Conservation (phyloP, 208 protist genomes). For the Naegleria fowleri region DNA sequence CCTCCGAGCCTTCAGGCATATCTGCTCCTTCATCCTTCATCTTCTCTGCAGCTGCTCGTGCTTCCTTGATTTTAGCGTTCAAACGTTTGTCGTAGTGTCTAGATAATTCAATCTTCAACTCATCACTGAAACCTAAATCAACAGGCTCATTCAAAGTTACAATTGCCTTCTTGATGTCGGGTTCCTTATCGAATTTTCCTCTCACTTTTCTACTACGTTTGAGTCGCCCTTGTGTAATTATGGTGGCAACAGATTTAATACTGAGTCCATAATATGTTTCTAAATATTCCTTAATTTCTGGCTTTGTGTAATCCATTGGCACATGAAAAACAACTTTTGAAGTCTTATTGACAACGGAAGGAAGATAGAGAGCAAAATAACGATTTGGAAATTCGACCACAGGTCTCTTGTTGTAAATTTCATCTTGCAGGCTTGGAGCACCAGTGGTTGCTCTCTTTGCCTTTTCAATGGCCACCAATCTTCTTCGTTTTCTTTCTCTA, state of each 20-base stretch:
- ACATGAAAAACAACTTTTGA: neutral
- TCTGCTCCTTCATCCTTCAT: neutral
- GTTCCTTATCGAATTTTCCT: neutral
- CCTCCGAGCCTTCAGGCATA: neutral
- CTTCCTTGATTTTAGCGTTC: neutral
- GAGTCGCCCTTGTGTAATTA: neutral
- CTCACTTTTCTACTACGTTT: neutral
- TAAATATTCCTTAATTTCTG: slow-evolving; percentile 16
- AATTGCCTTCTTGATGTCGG: neutral
- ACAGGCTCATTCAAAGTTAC: neutral
- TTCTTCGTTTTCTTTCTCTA: neutral
- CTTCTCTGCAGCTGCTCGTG: neutral
- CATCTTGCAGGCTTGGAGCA: neutral
- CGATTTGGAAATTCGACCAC: neutral
- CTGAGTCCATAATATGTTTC: neutral
- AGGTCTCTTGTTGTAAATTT: slow-evolving; percentile 3
- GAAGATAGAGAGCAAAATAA: neutral
- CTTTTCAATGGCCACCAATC: neutral
- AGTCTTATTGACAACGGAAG: neutral
- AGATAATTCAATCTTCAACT: neutral
- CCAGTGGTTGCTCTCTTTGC: neutral
- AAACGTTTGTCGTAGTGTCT: neutral
- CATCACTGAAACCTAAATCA: neutral
- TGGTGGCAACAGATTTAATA: neutral
- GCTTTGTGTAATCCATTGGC: neutral